A percentile compares a stretch with the other conserved stretches of the same genome.
These are phyloP conservation scores for Capronia coronata DNA, from an alignment of 2,329 filamentous ascomycete species.

Conservation along the genomic window DNA sequence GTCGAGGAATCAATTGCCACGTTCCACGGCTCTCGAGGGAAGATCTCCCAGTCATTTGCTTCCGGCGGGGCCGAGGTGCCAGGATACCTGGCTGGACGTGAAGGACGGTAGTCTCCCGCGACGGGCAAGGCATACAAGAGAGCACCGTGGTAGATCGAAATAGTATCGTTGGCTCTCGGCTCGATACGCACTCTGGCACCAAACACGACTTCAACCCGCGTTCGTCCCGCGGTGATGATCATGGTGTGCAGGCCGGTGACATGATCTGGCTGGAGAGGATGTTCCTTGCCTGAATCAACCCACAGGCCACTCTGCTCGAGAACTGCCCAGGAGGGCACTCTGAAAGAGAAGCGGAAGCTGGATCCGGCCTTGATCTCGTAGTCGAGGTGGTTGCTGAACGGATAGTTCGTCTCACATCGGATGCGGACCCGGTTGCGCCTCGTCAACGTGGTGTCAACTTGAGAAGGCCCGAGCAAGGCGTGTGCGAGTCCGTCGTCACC, in stretches of 20 bases:
- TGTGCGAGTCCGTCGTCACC: constrained; percentile 46
- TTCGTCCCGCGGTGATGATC: constrained; percentile 32
- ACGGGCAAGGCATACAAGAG: constrained; percentile 42
- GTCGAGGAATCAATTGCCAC: constrained; percentile 33
- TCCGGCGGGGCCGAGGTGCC: constrained; percentile 28
- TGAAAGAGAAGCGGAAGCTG: constrained; percentile 41
- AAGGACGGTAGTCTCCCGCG: constrained; percentile 29
- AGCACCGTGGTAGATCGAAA: constrained; percentile 41
- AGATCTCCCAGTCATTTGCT: constrained; percentile 35
- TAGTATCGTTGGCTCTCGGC: constrained; percentile 39
- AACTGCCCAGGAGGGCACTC: constrained; percentile 43
- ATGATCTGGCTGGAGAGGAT: constrained; percentile 31
- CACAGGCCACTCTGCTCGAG: constrained; percentile 27
- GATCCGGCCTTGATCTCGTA: constrained; percentile 38
- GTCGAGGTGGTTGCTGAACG: constrained; percentile 37
- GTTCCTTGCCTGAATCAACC: constrained; percentile 23
- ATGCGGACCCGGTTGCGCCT: constrained; percentile 38
- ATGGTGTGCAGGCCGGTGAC: constrained; percentile 37
- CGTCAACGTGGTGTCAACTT: constrained; percentile 36
- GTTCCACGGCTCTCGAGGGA: constrained; percentile 32
- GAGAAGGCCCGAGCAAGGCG: constrained; percentile 45
- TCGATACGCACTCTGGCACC: constrained; percentile 32
- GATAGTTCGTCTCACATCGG: constrained; percentile 47
- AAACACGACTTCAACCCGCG: constrained; percentile 34
- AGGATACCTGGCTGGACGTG: constrained; percentile 29